phyloP scores from a whole-genome alignment of 192 early-diverging fungal genomes.

The Entophlyctis luteolus region DNA sequence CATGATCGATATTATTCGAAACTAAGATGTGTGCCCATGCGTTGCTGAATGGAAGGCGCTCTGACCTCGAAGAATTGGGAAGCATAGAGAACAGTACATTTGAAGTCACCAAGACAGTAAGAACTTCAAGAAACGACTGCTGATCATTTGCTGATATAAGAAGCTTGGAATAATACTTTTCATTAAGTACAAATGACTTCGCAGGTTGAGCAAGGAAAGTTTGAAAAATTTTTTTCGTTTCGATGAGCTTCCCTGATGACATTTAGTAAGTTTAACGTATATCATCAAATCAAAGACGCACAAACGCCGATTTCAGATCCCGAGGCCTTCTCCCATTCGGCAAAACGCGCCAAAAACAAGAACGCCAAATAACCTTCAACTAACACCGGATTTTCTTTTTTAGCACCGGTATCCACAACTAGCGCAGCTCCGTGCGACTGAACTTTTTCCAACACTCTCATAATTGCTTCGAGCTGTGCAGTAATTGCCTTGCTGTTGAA shows the following conservation, averaged over 20 bases:
- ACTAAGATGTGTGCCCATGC: constrained; percentile 60
- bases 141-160: constrained; percentile 59
- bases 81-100: constrained; percentile 33
- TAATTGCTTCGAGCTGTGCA: constrained; percentile 54
- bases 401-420: constrained; percentile 37
- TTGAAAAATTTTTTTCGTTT: constrained; percentile 35
- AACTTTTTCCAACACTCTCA: constrained; percentile 41
- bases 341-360: constrained; percentile 27
- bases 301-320: constrained; percentile 14
- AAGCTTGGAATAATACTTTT: constrained; percentile 77
- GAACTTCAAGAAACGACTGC: constrained; percentile 60
- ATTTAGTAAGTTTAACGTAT: constrained; percentile 45
- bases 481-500: constrained; percentile 11
- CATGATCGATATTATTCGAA: constrained; percentile 25
- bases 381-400: constrained; percentile 44
- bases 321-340: constrained; percentile 12
- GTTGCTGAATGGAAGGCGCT: not conserved
- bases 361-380: constrained; percentile 42
- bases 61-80: constrained; percentile 34
- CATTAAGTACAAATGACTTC: constrained; percentile 75
- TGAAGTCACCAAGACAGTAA: constrained; percentile 36
- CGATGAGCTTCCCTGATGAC: constrained; percentile 44
- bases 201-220: constrained; percentile 3
- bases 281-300: not conserved
- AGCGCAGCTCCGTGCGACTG: constrained; percentile 39